Percentiles rank a stretch among this genome's conserved stretches.
Conservation (phyloP, 257 asterid genomes). For the Fraxinus pennsylvanica region DNA sequence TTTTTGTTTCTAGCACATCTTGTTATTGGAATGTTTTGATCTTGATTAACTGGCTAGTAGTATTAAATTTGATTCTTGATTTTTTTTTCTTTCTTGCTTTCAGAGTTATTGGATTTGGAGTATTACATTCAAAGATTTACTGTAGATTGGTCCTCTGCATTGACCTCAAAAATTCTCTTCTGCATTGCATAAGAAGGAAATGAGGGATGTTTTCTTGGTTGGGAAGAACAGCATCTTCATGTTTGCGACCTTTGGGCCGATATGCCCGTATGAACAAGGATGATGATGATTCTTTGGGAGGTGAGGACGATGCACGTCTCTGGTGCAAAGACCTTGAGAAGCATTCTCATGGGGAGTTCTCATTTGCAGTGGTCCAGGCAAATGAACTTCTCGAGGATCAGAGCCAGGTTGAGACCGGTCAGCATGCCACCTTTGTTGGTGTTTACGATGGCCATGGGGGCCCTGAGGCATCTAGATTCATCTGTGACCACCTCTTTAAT, state of each 20-base stretch:
- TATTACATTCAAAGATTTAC: constrained; percentile 21
- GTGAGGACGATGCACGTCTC: constrained; percentile 54
- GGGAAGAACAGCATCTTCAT: constrained; percentile 54
- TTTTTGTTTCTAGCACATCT: neutral
- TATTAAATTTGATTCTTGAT: neutral
- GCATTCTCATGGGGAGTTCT: constrained; percentile 72
- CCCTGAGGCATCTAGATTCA: constrained; percentile 60
- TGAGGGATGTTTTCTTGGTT: constrained; percentile 82
- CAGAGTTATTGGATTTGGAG: constrained; percentile 11
- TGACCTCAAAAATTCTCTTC: constrained; percentile 30
- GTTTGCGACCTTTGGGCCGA: constrained; percentile 69
- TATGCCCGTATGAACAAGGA: constrained; percentile 79
- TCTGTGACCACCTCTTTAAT: constrained; percentile 51
- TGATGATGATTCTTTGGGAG: constrained; percentile 46
- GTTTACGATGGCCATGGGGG: constrained; percentile 96
- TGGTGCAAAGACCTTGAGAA: constrained; percentile 86
- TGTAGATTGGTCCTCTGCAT: constrained; percentile 30
- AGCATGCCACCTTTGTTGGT: constrained; percentile 65
- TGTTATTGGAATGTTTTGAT: neutral
- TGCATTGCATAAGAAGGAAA: constrained; percentile 49
- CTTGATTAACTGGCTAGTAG: neutral
- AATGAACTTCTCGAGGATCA: constrained; percentile 70
- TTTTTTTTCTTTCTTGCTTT: constrained; percentile 4
- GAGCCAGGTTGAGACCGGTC: constrained; percentile 74
- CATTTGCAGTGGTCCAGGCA: constrained; percentile 76